A percentile compares a stretch with the other conserved stretches of the same genome.
phyloP scores from a whole-genome alignment of 2,329 filamentous ascomycete species.

The Dryadomyces quercivorus region DNA sequence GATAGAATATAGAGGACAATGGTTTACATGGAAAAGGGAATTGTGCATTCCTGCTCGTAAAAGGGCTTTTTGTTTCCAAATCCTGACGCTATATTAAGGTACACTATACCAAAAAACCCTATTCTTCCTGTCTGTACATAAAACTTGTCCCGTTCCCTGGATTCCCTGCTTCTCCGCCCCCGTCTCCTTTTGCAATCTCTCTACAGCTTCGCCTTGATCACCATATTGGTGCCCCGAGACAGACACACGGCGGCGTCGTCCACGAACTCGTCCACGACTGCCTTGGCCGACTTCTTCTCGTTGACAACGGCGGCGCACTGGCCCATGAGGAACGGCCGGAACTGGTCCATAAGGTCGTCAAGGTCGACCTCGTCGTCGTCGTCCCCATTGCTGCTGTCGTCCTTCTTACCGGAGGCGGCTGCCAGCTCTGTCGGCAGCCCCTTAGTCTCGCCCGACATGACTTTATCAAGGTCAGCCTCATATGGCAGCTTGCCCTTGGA shows the following conservation, averaged over 20 bases:
- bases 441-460: slow-evolving; percentile 50
- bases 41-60: too few relatives aligned
- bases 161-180: too few relatives aligned
- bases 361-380: slow-evolving; percentile 56
- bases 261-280: slow-evolving; percentile 89
- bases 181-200: not conserved
- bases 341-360: slow-evolving; percentile 85
- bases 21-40: not conserved
- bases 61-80: too few relatives aligned
- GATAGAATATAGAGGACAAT: not conserved
- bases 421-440: slow-evolving; percentile 43
- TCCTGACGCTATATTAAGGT: too few relatives aligned
- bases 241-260: slow-evolving; percentile 63
- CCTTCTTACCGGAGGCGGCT: not conserved
- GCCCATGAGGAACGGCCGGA: slow-evolving; percentile 87
- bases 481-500: slow-evolving; percentile 84
- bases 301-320: slow-evolving; percentile 91
- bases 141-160: too few relatives aligned
- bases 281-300: slow-evolving; percentile 84
- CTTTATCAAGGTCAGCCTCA: slow-evolving; percentile 83
- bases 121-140: too few relatives aligned
- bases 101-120: too few relatives aligned
- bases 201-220: slow-evolving; percentile 51
- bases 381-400: slow-evolving; percentile 43
- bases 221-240: slow-evolving; percentile 52